Percentiles rank a stretch among this genome's conserved stretches.
phyloP scores from a whole-genome alignment of 2,329 filamentous ascomycete genomes.

The Penicillium sclerotigenum region DNA sequence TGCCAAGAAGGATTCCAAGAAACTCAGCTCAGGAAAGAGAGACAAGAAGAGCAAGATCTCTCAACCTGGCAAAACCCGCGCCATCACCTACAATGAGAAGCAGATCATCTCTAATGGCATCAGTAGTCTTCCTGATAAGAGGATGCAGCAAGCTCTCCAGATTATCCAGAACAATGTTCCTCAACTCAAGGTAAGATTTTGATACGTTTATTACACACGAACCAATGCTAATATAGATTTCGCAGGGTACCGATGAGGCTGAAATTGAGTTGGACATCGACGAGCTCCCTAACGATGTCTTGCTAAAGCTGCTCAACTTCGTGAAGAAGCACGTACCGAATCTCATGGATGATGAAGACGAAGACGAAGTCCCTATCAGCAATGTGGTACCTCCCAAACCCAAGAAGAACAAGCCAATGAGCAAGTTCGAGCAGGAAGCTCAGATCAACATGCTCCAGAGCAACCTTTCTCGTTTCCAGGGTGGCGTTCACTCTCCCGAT shows the following conservation, averaged over 20 bases:
- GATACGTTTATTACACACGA: not conserved
- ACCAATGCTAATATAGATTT: constrained; percentile 9
- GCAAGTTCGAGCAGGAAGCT: constrained; percentile 50
- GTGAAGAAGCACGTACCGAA: constrained; percentile 48
- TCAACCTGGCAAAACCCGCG: constrained; percentile 55
- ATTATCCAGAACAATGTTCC: constrained; percentile 85
- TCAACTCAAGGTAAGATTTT: constrained; percentile 58
- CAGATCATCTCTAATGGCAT: constrained; percentile 86
- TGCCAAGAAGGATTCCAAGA: constrained; percentile 43
- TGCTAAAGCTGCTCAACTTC: constrained; percentile 46
- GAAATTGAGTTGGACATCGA: constrained; percentile 51
- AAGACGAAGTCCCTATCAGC: constrained; percentile 38
- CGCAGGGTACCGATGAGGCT: constrained; percentile 43
- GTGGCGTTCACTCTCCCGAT: constrained; percentile 42
- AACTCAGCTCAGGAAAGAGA: constrained; percentile 46
- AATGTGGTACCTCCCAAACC: constrained; percentile 41
- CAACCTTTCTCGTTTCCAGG: constrained; percentile 47
- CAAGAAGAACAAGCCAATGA: constrained; percentile 54
- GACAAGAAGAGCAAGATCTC: constrained; percentile 44
- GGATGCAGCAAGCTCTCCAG: constrained; percentile 75
- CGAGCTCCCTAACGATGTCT: constrained; percentile 47
- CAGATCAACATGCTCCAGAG: constrained; percentile 49
- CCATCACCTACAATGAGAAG: constrained; percentile 77
- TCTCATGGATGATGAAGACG: constrained; percentile 45
- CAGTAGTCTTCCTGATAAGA: constrained; percentile 71